Evolutionary conservation across 345 rosid genomes (phyloP).

Genomic region (Salix dunnii): DNA sequence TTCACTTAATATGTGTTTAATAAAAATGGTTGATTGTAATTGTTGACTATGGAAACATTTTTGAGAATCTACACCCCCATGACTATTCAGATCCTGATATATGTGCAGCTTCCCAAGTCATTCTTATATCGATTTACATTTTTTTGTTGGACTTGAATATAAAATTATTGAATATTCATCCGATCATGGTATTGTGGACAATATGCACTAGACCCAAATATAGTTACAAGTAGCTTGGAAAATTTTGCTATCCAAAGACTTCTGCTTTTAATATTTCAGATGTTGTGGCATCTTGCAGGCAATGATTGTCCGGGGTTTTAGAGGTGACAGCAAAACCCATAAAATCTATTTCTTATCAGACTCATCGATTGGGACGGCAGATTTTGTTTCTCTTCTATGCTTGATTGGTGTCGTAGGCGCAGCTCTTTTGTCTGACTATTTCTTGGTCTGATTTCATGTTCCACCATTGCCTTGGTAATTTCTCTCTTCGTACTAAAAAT

Average conservation of each 20-base stretch:
- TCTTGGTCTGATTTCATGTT: conserved; percentile 35
- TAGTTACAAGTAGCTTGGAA: neutral
- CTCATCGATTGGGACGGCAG: conserved; percentile 50
- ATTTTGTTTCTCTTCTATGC: conserved; percentile 55
- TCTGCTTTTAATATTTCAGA: neutral
- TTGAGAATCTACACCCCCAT: too few relatives aligned
- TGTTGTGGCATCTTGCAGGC: conserved; percentile 47
- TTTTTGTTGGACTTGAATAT: neutral
- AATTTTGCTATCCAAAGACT: neutral
- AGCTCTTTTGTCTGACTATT: conserved; percentile 61
- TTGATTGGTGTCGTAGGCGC: conserved; percentile 59
- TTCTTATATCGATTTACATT: neutral
- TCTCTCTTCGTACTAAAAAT: neutral
- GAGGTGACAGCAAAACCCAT: conserved; percentile 73
- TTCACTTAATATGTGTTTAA: neutral
- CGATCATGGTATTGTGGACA: too few relatives aligned
- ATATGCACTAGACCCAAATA: too few relatives aligned
- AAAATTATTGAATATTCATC: neutral
- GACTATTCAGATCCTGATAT: too few relatives aligned
- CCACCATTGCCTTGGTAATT: neutral
- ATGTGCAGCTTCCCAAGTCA: neutral
- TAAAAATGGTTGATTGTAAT: neutral
- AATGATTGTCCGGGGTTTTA: conserved; percentile 94
- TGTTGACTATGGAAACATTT: too few relatives aligned
- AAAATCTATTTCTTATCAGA: conserved; percentile 58